A percentile compares a stretch with the other conserved stretches of the same genome.
Evolutionary conservation across 768 basidiomycete species (phyloP).

Genomic region (Lepiota brunneoincarnata): DNA sequence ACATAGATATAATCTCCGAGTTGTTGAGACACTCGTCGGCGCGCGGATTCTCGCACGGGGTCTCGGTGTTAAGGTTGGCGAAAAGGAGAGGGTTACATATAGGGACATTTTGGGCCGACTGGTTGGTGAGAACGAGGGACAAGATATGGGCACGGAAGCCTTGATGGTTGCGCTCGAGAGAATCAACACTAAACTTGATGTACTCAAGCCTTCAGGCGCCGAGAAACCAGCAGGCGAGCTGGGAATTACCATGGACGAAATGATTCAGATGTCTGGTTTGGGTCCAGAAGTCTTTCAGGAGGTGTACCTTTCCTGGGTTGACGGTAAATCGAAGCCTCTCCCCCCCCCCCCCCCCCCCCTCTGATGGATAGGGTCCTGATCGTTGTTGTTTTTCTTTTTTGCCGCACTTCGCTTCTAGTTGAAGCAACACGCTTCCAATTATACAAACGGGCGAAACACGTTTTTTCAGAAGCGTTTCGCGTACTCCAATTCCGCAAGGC

Average conservation of each 20-base stretch:
- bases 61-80: constrained; percentile 43
- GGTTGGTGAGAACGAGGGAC: constrained; percentile 42
- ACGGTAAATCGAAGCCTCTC: constrained; percentile 46
- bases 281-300: constrained; percentile 52
- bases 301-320: constrained; percentile 76
- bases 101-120: constrained; percentile 65
- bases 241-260: constrained; percentile 72
- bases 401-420: constrained; percentile 39
- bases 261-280: constrained; percentile 67
- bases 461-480: constrained; percentile 75
- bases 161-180: constrained; percentile 47
- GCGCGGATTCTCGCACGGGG: constrained; percentile 68
- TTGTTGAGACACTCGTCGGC: constrained; percentile 85
- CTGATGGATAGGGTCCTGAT: constrained; percentile 1
- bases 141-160: constrained; percentile 41
- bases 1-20: constrained; percentile 82
- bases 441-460: constrained; percentile 80
- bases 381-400: background rate
- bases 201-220: constrained; percentile 42
- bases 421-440: constrained; percentile 81
- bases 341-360: background rate
- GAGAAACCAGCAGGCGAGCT: constrained; percentile 34
- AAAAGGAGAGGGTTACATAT: constrained; percentile 56
- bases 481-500: constrained; percentile 75
- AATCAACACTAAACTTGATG: constrained; percentile 46